Conservation (phyloP, 2,329 filamentous ascomycete genomes). For the Trichoderma citrinoviride region DNA sequence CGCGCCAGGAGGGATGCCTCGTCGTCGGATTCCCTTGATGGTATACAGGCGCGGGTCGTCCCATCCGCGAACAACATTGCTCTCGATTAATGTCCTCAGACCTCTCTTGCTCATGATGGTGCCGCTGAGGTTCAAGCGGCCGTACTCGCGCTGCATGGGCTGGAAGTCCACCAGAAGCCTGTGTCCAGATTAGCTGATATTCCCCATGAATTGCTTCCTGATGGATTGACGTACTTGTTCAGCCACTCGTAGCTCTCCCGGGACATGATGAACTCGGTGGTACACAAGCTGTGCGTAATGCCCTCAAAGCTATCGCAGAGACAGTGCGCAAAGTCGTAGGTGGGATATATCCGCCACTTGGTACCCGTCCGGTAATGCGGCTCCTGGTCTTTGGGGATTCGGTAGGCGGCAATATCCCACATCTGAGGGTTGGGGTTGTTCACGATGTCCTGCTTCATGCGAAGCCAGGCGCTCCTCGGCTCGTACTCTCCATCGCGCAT, state of each 20-base stretch:
- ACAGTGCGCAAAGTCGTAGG: slow-evolving; percentile 86
- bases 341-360: slow-evolving; percentile 91
- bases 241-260: slow-evolving; percentile 89
- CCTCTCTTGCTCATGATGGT: slow-evolving; percentile 86
- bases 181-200: neutral
- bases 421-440: slow-evolving; percentile 79
- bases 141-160: slow-evolving; percentile 90
- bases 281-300: slow-evolving; percentile 90
- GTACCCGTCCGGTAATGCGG: slow-evolving; percentile 76
- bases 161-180: slow-evolving; percentile 12
- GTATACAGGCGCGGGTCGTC: slow-evolving; percentile 90
- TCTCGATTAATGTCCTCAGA: slow-evolving; percentile 74
- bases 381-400: slow-evolving; percentile 68
- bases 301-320: slow-evolving; percentile 88
- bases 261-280: slow-evolving; percentile 84
- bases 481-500: slow-evolving; percentile 93
- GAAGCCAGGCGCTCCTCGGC: slow-evolving; percentile 75
- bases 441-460: slow-evolving; percentile 87
- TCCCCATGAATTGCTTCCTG: neutral
- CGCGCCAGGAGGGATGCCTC: slow-evolving; percentile 83
- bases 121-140: slow-evolving; percentile 66
- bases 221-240: slow-evolving; percentile 47
- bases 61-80: slow-evolving; percentile 80
- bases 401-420: slow-evolving; percentile 94
- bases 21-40: slow-evolving; percentile 75